These are phyloP conservation scores for Russula griseocarnosa DNA, from an alignment of 768 basidiomycete species.

Conservation along the genomic window DNA sequence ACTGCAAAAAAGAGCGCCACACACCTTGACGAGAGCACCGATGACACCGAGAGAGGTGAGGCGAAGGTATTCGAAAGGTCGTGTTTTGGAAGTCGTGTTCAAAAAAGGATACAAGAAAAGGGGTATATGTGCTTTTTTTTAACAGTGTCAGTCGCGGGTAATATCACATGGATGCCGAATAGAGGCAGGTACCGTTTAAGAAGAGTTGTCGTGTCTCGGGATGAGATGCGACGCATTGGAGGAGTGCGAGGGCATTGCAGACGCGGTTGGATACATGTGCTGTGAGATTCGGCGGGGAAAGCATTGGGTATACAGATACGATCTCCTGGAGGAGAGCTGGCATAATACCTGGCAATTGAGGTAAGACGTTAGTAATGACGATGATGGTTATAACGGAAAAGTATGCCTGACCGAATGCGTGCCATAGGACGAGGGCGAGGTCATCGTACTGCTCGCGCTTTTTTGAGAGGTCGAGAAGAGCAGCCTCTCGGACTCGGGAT, in stretches of 20 bases:
- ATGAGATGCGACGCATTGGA: slow-evolving; percentile 98
- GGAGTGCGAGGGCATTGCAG: slow-evolving; percentile 94
- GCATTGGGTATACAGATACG: slow-evolving; percentile 93
- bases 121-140: slow-evolving; percentile 82
- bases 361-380: background rate
- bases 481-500: slow-evolving; percentile 79
- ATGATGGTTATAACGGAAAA: slow-evolving; percentile 8
- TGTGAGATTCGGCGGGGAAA: slow-evolving; percentile 92
- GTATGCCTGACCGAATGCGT: slow-evolving; percentile 79
- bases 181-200: slow-evolving; percentile 67
- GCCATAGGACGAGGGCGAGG: slow-evolving; percentile 95
- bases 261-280: slow-evolving; percentile 98
- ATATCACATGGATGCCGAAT: background rate
- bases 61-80: slow-evolving; percentile 99
- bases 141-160: background rate
- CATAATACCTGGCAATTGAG: slow-evolving; percentile 73
- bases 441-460: slow-evolving; percentile 99
- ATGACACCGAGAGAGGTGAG: slow-evolving; percentile 99
- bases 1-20: background rate
- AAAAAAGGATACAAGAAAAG: slow-evolving; percentile 94
- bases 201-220: slow-evolving; percentile 94
- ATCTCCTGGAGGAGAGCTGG: slow-evolving; percentile 96
- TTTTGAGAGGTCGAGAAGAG: slow-evolving; percentile 94
- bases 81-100: slow-evolving; percentile 97
- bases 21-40: slow-evolving; percentile 94